Base-by-base conservation (phyloP, 345 rosid species). In the Gossypium anomalum region DNA sequence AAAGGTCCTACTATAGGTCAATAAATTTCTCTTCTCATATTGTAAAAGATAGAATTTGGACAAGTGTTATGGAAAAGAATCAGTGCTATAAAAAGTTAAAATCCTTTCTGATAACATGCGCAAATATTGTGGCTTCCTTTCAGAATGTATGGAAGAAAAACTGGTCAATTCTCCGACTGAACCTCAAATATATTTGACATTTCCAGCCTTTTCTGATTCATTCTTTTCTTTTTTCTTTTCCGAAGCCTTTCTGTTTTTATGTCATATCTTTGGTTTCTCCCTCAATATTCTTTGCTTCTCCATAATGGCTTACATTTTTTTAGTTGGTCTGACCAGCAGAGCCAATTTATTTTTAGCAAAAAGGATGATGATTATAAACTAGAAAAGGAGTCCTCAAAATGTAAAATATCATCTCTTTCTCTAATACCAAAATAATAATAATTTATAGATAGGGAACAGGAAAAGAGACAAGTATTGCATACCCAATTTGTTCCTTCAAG, bases 401-500 rank as follows among this genome's bases (percentile, higher is more conserved):
- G 57, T 45, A 47, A 67, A 3, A 48, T 67, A 22, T 19, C 16
- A 65, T 19, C 12, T 47, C 12, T 45, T 67, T 67, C 2, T 44
- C 49, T 43, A 16, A 23, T n/a, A 27, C 19, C 9, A 48, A 67
- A 67, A 10, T 15, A 67, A 47, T 14, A 67, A 67, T 22, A 47
- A 67, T 43, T 43, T 47, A 7, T 67, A 14, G 20, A 48, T 4
- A 49, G 19, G 27, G 4, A 61, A 38, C 43, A 71, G 57, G 23
- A 43, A 76, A 41, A 53, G 65, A 57, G 25, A 25, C n/a, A 4
- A 55, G 38, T 14, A 25, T 11, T 16, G 34, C 71, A 51, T 80
- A 85, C 87, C 88, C 88, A 87, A 38, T 83, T 85, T 23, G 67
- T 83, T 78, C 87, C 86, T 83, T 87, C 88, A 17, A 87, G 83